phyloP scores from a whole-genome alignment of 176 grass and related monocot genomes.

The Sorghum bicolor region Sorghum_bicolor_NCBIv3 NC_012878.2:22579501-22580000 shows the following conservation, averaged over 20 bases:
- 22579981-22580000: neutral
- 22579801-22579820: slow-evolving; percentile 13
- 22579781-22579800: neutral
- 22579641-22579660: neutral
- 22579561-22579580: neutral
- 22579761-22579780: slow-evolving; percentile 2
- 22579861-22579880: slow-evolving; percentile 32
- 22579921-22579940: slow-evolving; percentile 12
- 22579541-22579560: slow-evolving; percentile 32
- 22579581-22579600: slow-evolving; percentile 18
- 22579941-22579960: neutral
- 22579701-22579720: neutral
- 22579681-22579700: slow-evolving; percentile 7
- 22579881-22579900: slow-evolving; percentile 30
- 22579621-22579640: neutral
- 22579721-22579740: neutral
- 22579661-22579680: slow-evolving; percentile 8
- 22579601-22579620: neutral
- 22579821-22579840: slow-evolving; percentile 23
- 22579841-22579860: slow-evolving; percentile 11
- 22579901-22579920: slow-evolving; percentile 1
- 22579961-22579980: neutral
- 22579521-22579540: neutral
- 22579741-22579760: slow-evolving; percentile 17
- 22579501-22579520: neutral